These are phyloP conservation scores for Candida loeiensis DNA, from an alignment of 805 yeast species.

Conservation along the genomic window DNA sequence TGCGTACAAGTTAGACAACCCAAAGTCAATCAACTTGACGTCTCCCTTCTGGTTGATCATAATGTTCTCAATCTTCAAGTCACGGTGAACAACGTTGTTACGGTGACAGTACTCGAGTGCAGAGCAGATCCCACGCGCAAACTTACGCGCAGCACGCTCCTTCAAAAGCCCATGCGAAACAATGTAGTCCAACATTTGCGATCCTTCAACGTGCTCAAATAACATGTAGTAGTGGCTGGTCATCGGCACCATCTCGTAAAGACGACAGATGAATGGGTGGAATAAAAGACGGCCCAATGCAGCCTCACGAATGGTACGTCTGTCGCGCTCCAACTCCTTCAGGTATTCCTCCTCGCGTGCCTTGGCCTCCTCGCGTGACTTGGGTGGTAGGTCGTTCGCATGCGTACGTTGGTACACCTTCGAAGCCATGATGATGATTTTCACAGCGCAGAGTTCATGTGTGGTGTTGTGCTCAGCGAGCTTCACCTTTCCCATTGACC, in stretches of 20 bases:
- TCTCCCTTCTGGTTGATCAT: conserved; percentile 93
- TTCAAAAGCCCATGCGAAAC: conserved; percentile 93
- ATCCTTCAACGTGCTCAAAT: conserved; percentile 95
- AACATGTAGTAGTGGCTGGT: conserved; percentile 95
- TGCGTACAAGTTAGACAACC: conserved; percentile 83
- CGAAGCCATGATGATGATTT: conserved; percentile 88
- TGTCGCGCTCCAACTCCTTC: conserved; percentile 85
- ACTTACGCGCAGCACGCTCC: conserved; percentile 90
- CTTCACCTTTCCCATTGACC: conserved; percentile 98
- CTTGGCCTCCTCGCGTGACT: conserved; percentile 51
- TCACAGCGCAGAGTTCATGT: conserved; percentile 82
- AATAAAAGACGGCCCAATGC: conserved; percentile 85
- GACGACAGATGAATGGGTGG: conserved; percentile 88
- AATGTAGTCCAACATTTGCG: conserved; percentile 95
- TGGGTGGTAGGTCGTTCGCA: conserved; percentile 63
- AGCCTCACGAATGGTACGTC: conserved; percentile 91
- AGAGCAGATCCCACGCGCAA: conserved; percentile 90
- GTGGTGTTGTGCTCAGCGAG: conserved; percentile 83
- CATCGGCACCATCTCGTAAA: conserved; percentile 94
- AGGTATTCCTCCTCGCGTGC: conserved; percentile 68
- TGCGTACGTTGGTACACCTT: conserved; percentile 71
- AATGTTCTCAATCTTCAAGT: conserved; percentile 91
- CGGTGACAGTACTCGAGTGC: conserved; percentile 92
- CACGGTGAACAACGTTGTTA: conserved; percentile 95
- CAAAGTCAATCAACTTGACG: conserved; percentile 93